These are phyloP conservation scores for Malassezia arunalokei DNA, from an alignment of 1,284 basidiomycete genomes.

Conservation along the genomic window DNA sequence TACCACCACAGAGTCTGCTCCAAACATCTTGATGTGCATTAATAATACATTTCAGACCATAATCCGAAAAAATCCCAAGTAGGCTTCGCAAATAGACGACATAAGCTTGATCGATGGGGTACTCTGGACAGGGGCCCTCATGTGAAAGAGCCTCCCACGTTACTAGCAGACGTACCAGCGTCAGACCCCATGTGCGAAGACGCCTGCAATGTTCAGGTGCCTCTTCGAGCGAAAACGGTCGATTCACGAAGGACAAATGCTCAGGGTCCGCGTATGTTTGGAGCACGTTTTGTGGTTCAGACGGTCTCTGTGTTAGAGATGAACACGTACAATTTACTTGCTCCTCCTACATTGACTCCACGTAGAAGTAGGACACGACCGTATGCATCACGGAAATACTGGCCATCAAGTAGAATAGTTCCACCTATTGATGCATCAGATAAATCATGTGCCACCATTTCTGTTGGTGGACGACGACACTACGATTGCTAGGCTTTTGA, in stretches of 20 bases:
- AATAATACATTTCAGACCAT: conserved; percentile 70
- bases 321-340: conserved; percentile 44
- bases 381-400: conserved; percentile 38
- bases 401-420: conserved; percentile 14
- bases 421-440: conserved; percentile 21
- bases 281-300: not conserved
- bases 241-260: conserved; percentile 10
- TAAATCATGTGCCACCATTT: conserved; percentile 24
- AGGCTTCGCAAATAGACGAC: conserved; percentile 65
- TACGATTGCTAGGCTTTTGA: no score
- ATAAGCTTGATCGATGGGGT: conserved; percentile 66
- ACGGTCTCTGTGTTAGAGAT: conserved; percentile 3
- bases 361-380: conserved; percentile 44
- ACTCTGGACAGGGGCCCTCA: conserved; percentile 48
- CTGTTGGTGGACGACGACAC: no score
- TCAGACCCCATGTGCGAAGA: conserved; percentile 45
- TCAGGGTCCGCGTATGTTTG: conserved; percentile 29
- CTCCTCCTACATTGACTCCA: conserved; percentile 46
- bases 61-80: conserved; percentile 63
- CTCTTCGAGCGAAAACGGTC: conserved; percentile 17
- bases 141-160: conserved; percentile 97
- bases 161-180: conserved; percentile 56
- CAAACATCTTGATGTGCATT: conserved; percentile 58
- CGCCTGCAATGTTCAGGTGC: conserved; percentile 40
- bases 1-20: conserved; percentile 82